phyloP scores from a whole-genome alignment of 306 rosid species.

The Argentina anserina region DNA sequence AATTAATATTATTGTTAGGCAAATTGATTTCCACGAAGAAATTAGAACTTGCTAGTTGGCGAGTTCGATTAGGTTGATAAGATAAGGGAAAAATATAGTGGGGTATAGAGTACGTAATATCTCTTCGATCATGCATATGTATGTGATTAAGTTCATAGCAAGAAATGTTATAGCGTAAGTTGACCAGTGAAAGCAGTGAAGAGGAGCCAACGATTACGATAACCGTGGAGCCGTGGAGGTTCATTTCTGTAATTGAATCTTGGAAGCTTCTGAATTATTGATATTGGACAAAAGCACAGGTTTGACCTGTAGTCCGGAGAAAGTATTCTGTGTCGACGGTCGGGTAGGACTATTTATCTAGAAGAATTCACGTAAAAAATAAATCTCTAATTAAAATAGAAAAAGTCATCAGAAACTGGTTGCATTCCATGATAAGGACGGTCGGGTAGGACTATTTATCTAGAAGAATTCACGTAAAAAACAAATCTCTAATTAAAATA shows the following conservation, averaged over 20 bases:
- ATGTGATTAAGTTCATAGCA: not conserved
- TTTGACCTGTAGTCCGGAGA: not conserved
- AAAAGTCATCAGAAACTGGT: too few species aligned
- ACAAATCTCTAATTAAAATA: too few species aligned
- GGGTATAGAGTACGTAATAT: not conserved
- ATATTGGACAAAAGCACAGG: not conserved
- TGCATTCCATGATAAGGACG: too few species aligned
- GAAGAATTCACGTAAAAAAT: too few species aligned
- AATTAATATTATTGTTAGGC: too few species aligned
- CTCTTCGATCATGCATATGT: not conserved
- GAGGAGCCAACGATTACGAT: not conserved
- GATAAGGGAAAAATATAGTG: not conserved
- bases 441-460: too few species aligned
- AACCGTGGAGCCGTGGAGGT: not conserved
- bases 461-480: too few species aligned
- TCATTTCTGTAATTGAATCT: not conserved
- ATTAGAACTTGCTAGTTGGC: not conserved
- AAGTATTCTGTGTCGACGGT: too few species aligned
- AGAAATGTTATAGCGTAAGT: not conserved
- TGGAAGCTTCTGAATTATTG: conserved; percentile 8
- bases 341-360: too few species aligned
- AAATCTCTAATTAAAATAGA: too few species aligned
- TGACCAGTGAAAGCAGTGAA: not conserved
- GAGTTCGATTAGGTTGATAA: not conserved
- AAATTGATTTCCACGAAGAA: not conserved